Percentiles rank a stretch among this genome's conserved stretches.
These are phyloP conservation scores for Thymus quinquecostatus DNA, from an alignment of 257 asterid species.

Conservation along the genomic window DNA sequence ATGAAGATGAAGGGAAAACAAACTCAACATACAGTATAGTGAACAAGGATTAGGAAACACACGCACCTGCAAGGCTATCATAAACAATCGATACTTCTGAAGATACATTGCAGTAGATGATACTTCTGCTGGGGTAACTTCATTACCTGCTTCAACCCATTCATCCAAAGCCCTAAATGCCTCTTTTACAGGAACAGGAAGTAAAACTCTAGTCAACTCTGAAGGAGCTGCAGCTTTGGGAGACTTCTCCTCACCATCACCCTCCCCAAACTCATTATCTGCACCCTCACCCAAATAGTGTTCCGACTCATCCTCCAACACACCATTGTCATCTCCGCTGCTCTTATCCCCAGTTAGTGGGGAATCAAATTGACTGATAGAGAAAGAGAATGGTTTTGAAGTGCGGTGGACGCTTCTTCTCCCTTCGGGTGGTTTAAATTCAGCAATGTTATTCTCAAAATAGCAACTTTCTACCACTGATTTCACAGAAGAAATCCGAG, in stretches of 20 bases:
- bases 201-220: slow-evolving; percentile 47
- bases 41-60: slow-evolving; percentile 24
- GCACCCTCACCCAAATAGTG: slow-evolving; percentile 48
- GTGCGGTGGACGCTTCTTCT: slow-evolving; percentile 37
- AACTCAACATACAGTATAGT: not conserved
- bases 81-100: slow-evolving; percentile 48
- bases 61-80: slow-evolving; percentile 72
- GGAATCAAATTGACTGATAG: slow-evolving; percentile 41
- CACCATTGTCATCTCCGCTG: slow-evolving; percentile 45
- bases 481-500: slow-evolving; percentile 37
- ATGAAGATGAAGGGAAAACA: not conserved
- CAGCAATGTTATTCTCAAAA: slow-evolving; percentile 34
- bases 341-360: slow-evolving; percentile 56
- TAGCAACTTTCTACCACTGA: slow-evolving; percentile 40
- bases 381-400: slow-evolving; percentile 22
- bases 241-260: slow-evolving; percentile 32
- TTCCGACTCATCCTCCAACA: slow-evolving; percentile 46
- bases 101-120: slow-evolving; percentile 43
- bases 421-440: slow-evolving; percentile 30
- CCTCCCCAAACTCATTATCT: slow-evolving; percentile 40
- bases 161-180: slow-evolving; percentile 50
- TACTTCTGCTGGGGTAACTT: slow-evolving; percentile 50
- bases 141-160: slow-evolving; percentile 70
- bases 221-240: slow-evolving; percentile 26
- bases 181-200: slow-evolving; percentile 40